Evolutionary conservation across 208 protist genomes (phyloP).

Genomic region (Leishmania guyanensis): DNA sequence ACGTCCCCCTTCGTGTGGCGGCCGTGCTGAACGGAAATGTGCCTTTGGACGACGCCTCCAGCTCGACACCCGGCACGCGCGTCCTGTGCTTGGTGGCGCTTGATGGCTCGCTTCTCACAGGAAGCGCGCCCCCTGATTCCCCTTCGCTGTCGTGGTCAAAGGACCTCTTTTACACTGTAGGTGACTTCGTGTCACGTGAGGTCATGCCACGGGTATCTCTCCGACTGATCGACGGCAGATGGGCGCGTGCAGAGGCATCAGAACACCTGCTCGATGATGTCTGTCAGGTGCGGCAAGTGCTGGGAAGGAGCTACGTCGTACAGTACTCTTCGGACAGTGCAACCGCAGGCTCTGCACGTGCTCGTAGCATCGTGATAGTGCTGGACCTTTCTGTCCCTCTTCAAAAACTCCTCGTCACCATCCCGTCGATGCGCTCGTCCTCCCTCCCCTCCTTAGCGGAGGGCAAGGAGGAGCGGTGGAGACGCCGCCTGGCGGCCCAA

Average conservation of each 20-base stretch:
- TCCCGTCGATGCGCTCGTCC: background rate
- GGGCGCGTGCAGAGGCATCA: background rate
- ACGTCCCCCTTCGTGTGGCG: conserved; percentile 35
- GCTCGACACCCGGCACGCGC: background rate
- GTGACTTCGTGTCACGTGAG: conserved; percentile 18
- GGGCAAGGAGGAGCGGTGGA: background rate
- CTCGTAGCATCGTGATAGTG: conserved; percentile 38
- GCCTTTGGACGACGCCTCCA: conserved; percentile 25
- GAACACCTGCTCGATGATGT: conserved; percentile 14
- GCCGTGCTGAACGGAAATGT: conserved; percentile 53
- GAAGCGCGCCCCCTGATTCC: background rate
- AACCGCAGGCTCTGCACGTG: background rate
- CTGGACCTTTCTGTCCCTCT: conserved; percentile 32
- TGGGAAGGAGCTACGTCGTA: conserved; percentile 41
- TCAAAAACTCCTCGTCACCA: background rate
- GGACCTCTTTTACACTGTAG: conserved; percentile 21
- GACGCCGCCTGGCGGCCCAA: conserved; percentile 9
- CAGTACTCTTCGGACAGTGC: background rate
- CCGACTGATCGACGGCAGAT: conserved; percentile 13
- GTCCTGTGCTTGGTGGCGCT: conserved; percentile 18
- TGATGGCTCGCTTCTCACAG: conserved; percentile 16
- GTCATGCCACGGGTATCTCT: conserved; percentile 40
- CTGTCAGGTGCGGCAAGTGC: background rate
- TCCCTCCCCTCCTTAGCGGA: background rate
- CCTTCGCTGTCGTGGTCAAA: background rate